Conservation (phyloP, 495 filamentous ascomycete species). For the Hyaloscypha variabilis region DNA sequence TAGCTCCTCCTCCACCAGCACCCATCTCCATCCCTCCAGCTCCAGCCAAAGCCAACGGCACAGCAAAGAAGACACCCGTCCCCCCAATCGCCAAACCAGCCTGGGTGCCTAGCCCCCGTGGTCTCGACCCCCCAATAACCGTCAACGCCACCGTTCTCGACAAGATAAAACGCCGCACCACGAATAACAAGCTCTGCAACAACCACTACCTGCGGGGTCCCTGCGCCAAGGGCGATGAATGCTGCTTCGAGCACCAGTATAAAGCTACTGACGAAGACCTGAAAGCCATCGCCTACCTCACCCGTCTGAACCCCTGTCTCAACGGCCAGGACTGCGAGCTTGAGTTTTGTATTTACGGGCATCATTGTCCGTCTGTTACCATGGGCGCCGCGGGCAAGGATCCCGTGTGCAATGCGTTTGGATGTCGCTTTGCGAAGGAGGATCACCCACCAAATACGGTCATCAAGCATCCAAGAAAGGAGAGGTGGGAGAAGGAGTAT, state of each 20-base stretch:
- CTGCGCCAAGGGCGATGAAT: conserved; percentile 71
- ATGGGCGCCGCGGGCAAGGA: conserved; percentile 32
- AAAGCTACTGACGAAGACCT: conserved; percentile 68
- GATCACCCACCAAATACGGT: conserved; percentile 54
- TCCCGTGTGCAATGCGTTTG: conserved; percentile 43
- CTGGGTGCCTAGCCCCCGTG: conserved; percentile 57
- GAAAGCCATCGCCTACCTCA: conserved; percentile 67
- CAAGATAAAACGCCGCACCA: conserved; percentile 72
- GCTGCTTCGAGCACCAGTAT: conserved; percentile 76
- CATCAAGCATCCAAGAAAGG: conserved; percentile 39
- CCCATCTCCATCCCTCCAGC: conserved; percentile 27
- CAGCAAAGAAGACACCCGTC: conserved; percentile 22
- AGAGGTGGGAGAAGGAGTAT: conserved; percentile 27
- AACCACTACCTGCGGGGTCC: conserved; percentile 78
- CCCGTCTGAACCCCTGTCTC: conserved; percentile 78
- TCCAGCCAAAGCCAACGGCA: conserved; percentile 25
- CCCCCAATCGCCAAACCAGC: conserved; percentile 38
- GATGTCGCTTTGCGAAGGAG: conserved; percentile 48
- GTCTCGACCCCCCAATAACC: conserved; percentile 50
- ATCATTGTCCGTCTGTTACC: conserved; percentile 43
- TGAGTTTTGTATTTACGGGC: conserved; percentile 83
- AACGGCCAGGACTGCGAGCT: conserved; percentile 75
- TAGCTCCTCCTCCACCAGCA: conserved; percentile 40
- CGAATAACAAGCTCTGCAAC: conserved; percentile 81
- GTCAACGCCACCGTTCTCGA: conserved; percentile 66